Evolutionary conservation across 2,329 filamentous ascomycete species (phyloP), one percentile per base, ranked within the genome.

Genomic region (Scedosporium minutisporum): DNA sequence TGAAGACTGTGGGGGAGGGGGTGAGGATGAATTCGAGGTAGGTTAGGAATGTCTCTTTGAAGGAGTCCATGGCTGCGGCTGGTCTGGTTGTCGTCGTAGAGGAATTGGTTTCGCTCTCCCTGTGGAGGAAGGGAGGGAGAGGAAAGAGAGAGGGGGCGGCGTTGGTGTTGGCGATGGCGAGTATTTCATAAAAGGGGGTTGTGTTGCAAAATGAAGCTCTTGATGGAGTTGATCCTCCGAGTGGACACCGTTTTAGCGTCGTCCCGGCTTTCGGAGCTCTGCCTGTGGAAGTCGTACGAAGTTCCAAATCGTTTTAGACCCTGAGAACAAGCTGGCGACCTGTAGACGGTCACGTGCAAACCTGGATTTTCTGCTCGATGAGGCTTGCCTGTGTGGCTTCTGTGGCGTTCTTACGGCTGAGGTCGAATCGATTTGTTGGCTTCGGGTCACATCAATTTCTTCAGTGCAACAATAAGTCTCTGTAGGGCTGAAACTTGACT

Each of bases 1-100:
- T 67, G 69, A 97, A 82, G 64, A 85, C 80, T 62, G 83, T 72
- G 10, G 78, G 68, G 16, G 85, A 86, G n/a, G 86, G 86, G 64
- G 79, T 83, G 70, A 88, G 75, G 63, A 85, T 74, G 64, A 77
- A 76, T 73, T 84, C 80, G 68, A 84, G 67, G 68, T 78, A 68
- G 60, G 73, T 66, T 63, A 72, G 70, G 63, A 79, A 70, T 65
- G 69, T 68, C 58, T 73, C 70, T 74, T 80, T 79, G 65, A 66
- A 68, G 67, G 67, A 55, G 21, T 64, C 33, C 33, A 65, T 64
- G 64, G 66, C 46, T 18, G 57, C 33, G 6, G 38, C 18, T n/a
- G 29, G 57, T 18, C 10, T 4, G 4, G 23, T 53, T 23, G 6
- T 4, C 3, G 23, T 18, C 12, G 21, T n/a, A 12, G 23, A 25